Evolutionary conservation across 768 basidiomycete genomes (phyloP).

Genomic region (Agaricus blazei): DNA sequence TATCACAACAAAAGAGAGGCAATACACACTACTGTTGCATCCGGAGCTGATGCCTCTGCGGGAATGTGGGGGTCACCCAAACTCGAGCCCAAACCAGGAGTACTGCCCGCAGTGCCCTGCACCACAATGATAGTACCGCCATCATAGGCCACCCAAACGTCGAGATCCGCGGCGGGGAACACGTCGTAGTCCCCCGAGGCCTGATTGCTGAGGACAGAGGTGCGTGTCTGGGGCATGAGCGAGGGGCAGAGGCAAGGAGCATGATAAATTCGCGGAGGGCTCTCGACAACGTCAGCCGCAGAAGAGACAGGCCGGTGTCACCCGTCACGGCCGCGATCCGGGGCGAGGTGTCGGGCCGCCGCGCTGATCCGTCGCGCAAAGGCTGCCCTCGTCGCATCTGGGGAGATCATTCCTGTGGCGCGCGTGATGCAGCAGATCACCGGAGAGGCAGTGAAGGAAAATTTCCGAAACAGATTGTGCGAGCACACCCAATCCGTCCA

Average conservation of each 20-base stretch:
- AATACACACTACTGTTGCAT: neutral
- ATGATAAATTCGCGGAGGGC: neutral
- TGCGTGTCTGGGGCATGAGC: neutral
- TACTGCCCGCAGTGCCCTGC: neutral
- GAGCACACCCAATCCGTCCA: neutral
- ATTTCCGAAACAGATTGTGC: slow-evolving; percentile 6
- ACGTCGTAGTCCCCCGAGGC: neutral
- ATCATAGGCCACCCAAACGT: slow-evolving; percentile 8
- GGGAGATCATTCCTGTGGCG: neutral
- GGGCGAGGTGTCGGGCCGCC: neutral
- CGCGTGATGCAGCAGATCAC: neutral
- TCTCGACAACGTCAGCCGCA: slow-evolving; percentile 2
- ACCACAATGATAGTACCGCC: slow-evolving; percentile 2
- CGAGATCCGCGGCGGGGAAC: slow-evolving; percentile 4
- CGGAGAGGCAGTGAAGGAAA: slow-evolving; percentile 1
- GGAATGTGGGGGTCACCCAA: neutral
- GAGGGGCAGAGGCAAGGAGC: neutral
- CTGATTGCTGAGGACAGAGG: neutral
- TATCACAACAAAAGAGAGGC: neutral
- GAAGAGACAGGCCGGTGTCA: neutral
- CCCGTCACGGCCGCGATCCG: slow-evolving; percentile 1
- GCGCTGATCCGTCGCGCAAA: neutral
- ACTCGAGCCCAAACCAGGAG: neutral
- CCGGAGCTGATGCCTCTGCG: neutral
- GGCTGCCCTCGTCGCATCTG: neutral